Percentiles rank a stretch among this genome's conserved stretches.
phyloP scores from a whole-genome alignment of 331 rosid genomes.

The Spiraea crenata region DNA sequence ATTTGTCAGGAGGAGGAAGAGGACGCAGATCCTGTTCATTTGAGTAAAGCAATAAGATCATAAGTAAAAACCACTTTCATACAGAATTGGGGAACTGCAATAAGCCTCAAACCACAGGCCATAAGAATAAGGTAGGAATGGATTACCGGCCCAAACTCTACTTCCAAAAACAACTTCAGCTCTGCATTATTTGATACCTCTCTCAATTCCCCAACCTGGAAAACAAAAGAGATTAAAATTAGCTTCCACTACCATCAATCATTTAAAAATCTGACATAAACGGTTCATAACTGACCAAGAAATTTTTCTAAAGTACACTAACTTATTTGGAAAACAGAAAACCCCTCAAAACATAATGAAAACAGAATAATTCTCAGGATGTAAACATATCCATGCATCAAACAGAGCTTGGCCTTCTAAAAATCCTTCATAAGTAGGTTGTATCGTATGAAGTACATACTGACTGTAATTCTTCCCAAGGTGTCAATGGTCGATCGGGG shows the following conservation, averaged over 20 bases:
- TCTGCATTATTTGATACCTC: constrained; percentile 58
- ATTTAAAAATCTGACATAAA: constrained; percentile 1
- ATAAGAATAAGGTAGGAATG: not conserved
- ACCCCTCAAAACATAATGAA: not conserved
- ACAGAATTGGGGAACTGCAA: not conserved
- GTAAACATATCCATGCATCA: not conserved
- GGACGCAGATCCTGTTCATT: constrained; percentile 57
- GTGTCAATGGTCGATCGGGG: constrained; percentile 57
- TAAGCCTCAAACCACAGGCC: constrained; percentile 7
- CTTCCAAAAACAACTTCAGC: constrained; percentile 70
- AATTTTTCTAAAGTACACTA: not conserved
- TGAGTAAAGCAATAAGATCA: not conserved
- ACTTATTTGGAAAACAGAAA: constrained; percentile 1
- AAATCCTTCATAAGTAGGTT: constrained; percentile 7
- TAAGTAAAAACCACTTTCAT: not conserved
- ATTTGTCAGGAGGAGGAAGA: constrained; percentile 56
- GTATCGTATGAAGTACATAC: constrained; percentile 31
- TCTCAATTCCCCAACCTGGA: constrained; percentile 64
- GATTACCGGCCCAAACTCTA: constrained; percentile 61
- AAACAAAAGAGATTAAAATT: constrained; percentile 36
- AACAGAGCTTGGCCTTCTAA: not conserved
- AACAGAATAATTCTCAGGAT: not conserved
- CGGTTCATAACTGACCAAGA: not conserved
- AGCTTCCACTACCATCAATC: constrained; percentile 4
- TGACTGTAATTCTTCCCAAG: constrained; percentile 57